phyloP scores from a whole-genome alignment of 192 early-diverging fungal genomes.

The Piromyces sp. region DNA sequence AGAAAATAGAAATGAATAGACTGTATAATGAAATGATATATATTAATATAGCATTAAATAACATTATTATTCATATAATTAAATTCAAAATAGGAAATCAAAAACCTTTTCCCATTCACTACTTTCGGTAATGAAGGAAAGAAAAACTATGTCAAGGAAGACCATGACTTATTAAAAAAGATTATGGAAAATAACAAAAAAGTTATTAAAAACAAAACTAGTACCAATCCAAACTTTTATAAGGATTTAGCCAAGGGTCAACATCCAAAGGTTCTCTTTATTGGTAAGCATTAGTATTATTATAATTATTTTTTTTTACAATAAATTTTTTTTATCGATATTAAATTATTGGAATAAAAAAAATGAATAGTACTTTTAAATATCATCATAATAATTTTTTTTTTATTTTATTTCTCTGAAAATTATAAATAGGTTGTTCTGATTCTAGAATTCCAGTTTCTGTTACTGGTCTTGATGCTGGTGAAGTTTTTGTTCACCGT shows the following conservation, averaged over 20 bases:
- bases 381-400: too few species aligned
- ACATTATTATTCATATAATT: too few species aligned
- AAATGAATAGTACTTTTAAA: too few species aligned
- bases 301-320: too few species aligned
- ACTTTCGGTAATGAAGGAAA: background rate
- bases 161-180: background rate
- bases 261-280: conserved; percentile 72
- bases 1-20: too few species aligned
- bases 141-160: background rate
- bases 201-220: conserved; percentile 14
- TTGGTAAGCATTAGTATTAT: conserved; percentile 12
- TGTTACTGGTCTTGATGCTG: conserved; percentile 6
- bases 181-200: conserved; percentile 17
- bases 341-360: too few species aligned
- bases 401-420: too few species aligned
- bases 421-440: conserved; percentile 12
- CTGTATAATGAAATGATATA: too few species aligned
- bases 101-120: background rate
- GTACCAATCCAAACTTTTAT: conserved; percentile 53
- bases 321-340: too few species aligned
- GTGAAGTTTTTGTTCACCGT: background rate
- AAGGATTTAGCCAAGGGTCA: conserved; percentile 51
- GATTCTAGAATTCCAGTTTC: conserved; percentile 21
- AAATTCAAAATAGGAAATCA: too few species aligned
- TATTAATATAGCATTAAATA: too few species aligned